Base-by-base conservation (phyloP, 148 eudicot genomes). In the Cornus suecica region DNA sequence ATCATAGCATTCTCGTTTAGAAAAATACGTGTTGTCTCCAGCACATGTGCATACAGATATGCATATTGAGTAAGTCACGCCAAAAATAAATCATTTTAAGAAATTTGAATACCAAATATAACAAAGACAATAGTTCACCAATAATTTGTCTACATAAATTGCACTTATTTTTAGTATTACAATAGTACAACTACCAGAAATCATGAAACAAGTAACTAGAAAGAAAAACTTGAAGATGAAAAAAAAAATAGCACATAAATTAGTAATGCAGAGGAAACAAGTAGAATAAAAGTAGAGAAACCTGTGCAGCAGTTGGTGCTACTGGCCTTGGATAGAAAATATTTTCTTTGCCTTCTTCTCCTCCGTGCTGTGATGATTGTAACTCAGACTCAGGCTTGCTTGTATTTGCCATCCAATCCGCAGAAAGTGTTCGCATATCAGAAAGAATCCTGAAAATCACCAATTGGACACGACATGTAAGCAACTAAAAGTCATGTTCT, bases 321-420 rank as follows among this genome's bases (percentile, higher is more conserved):
- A 92, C 99, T 71, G 97, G 89, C 86, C 99, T 88, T n/a, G 99
- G 97, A 81, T 88, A 92, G 75, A 95, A 88, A 84, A 83, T 80
- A 81, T 77, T 90, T 71, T 84, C 97, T 86, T 79, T 91, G 88
- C 83, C 84, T 83, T 92, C 99, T 86, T 95, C 97, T 71, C 91
- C 88, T 61, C 93, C 97, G 77, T 86, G 97, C 69, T 88, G 96
- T 54, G 80, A 77, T 24, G 86, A 75, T 81, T 90, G 97, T 74
- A 92, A 52, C 54, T 91, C 91, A 74, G 85, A 76, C 65, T 91
- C 97, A 77, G 90, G 88, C 77, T 87, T 88, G 92, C 86, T 88
- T 74, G 97, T 95, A 78, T 91, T 95, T 68, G 99, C 97, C 99
- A 95, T 95, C 99, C 99, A 95, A 83, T 95, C 99, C 3, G 99